phyloP scores from a whole-genome alignment of 2,329 filamentous ascomycete species.

The Metarhizium rileyi region DNA sequence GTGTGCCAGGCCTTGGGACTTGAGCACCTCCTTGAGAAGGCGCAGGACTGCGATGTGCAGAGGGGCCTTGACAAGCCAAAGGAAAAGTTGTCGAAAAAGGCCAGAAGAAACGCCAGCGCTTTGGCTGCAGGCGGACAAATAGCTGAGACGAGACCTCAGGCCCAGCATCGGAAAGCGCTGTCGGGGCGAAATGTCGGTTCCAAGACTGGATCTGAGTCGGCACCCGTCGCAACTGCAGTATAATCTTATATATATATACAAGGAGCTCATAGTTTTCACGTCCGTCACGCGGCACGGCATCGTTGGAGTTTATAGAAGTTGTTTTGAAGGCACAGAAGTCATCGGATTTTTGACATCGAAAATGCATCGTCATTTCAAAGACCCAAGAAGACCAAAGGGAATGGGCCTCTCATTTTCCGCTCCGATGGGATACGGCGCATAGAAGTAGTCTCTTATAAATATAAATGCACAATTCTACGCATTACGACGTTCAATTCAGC shows the following conservation, averaged over 20 bases:
- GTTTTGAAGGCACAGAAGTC: not conserved
- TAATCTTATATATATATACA: not conserved
- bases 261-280: constrained; percentile 10
- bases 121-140: constrained; percentile 39
- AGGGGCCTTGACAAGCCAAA: constrained; percentile 48
- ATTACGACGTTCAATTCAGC: too few relatives aligned
- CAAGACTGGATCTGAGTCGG: constrained; percentile 13
- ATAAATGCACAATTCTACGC: not conserved
- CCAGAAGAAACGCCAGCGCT: constrained; percentile 28
- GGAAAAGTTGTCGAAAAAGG: constrained; percentile 20
- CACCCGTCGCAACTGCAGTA: constrained; percentile 13
- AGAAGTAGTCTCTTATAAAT: too few relatives aligned
- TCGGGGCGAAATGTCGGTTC: constrained; percentile 22
- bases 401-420: constrained; percentile 8
- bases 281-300: not conserved
- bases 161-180: constrained; percentile 23
- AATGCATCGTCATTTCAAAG: not conserved
- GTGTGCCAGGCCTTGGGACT: constrained; percentile 57
- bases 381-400: not conserved
- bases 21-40: constrained; percentile 51
- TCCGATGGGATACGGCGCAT: too few relatives aligned
- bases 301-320: not conserved
- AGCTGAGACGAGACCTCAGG: constrained; percentile 26
- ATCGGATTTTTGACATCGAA: not conserved
- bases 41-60: constrained; percentile 54